Evolutionary conservation across 495 filamentous ascomycete genomes (phyloP).

Genomic region (Podospora didyma): DNA sequence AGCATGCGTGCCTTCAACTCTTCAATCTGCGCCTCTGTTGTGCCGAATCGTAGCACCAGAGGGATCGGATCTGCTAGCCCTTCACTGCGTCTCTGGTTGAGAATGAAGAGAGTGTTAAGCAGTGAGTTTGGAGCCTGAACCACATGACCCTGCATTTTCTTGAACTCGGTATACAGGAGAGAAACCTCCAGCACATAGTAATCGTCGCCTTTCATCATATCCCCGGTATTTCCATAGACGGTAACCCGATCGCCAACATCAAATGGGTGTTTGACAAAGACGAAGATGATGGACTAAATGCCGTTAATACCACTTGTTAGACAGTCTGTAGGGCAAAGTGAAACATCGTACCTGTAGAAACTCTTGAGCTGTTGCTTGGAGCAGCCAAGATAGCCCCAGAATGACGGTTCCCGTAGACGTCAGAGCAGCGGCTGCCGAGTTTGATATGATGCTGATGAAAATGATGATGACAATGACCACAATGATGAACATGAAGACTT

Average conservation of each 20-base stretch:
- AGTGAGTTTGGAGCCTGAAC: conserved; percentile 95
- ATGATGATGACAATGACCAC: conserved; percentile 74
- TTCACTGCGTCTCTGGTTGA: conserved; percentile 89
- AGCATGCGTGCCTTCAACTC: conserved; percentile 76
- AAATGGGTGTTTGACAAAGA: conserved; percentile 97
- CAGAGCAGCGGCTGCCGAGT: conserved; percentile 76
- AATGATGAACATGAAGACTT: conserved; percentile 84
- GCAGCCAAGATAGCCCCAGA: conserved; percentile 86
- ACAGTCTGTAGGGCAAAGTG: too few relatives aligned
- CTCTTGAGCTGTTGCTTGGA: conserved; percentile 88
- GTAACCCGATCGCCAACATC: conserved; percentile 94
- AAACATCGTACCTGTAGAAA: conserved; percentile 53
- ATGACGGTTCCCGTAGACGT: conserved; percentile 83
- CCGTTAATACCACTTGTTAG: not conserved
- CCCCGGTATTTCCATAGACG: conserved; percentile 85
- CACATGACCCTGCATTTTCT: conserved; percentile 95
- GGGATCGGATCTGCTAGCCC: conserved; percentile 83
- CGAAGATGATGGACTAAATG: conserved; percentile 76
- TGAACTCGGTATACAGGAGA: conserved; percentile 95
- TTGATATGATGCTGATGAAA: conserved; percentile 83
- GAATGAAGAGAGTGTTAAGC: conserved; percentile 87
- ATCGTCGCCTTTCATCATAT: conserved; percentile 72
- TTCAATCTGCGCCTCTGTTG: conserved; percentile 80
- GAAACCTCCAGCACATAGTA: conserved; percentile 96
- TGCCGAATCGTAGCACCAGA: conserved; percentile 84